Evolutionary conservation across 768 basidiomycete genomes (phyloP).

Genomic region (Crassisporium funariophilum): DNA sequence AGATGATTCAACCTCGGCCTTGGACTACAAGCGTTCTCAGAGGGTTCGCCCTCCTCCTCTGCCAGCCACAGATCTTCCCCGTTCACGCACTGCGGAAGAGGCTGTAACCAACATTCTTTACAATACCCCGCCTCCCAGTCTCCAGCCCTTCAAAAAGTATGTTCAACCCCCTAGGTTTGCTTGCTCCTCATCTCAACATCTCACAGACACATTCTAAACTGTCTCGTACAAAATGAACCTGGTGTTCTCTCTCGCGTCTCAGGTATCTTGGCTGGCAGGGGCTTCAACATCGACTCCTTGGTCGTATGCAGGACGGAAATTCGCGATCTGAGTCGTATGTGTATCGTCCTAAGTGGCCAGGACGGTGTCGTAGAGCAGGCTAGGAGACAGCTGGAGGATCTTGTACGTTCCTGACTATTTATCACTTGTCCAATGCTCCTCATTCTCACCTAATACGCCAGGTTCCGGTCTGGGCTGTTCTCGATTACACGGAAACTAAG

Average conservation of each 20-base stretch:
- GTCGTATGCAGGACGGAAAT: conserved; percentile 99
- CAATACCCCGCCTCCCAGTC: conserved; percentile 90
- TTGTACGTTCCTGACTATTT: conserved; percentile 57
- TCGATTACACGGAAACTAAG: conserved; percentile 94
- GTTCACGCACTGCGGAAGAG: conserved; percentile 86
- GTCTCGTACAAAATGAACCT: conserved; percentile 98
- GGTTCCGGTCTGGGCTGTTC: conserved; percentile 99
- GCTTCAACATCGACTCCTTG: conserved; percentile 98
- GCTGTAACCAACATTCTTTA: conserved; percentile 98
- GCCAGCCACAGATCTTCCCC: conserved; percentile 83
- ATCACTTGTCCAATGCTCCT: not conserved
- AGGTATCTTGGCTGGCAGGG: conserved; percentile 94
- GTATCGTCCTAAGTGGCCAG: conserved; percentile 94
- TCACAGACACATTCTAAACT: conserved; percentile 90
- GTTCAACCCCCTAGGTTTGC: conserved; percentile 17
- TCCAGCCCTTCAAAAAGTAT: conserved; percentile 92
- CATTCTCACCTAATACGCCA: conserved; percentile 28
- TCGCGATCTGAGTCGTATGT: conserved; percentile 96
- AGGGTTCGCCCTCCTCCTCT: conserved; percentile 78
- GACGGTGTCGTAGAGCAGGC: conserved; percentile 99
- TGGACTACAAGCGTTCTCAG: conserved; percentile 86
- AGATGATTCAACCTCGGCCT: conserved; percentile 91
- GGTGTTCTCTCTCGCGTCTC: conserved; percentile 99
- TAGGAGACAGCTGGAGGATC: conserved; percentile 91
- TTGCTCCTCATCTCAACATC: conserved; percentile 12